Conservation (phyloP, 2,329 filamentous ascomycete genomes). For the Dothideomycetes sp. region DNA sequence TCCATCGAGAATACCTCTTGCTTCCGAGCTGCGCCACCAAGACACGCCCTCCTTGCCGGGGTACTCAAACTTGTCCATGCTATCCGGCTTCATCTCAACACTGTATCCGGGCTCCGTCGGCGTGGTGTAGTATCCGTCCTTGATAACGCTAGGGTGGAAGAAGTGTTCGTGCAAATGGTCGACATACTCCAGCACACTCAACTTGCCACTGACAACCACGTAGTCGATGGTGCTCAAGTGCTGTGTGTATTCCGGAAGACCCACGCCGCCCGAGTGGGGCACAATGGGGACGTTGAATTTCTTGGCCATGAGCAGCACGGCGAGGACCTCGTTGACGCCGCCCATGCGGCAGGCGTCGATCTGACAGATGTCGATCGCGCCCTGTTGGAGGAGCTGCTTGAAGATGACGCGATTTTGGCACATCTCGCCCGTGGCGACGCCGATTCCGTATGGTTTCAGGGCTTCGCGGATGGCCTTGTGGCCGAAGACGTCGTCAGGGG, state of each 20-base stretch:
- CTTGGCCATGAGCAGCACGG: conserved; percentile 76
- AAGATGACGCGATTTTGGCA: conserved; percentile 91
- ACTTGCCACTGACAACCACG: conserved; percentile 71
- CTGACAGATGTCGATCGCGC: conserved; percentile 79
- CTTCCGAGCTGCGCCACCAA: conserved; percentile 78
- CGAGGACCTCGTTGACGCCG: conserved; percentile 83
- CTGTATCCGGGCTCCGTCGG: conserved; percentile 76
- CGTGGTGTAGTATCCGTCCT: conserved; percentile 80
- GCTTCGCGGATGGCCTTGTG: conserved; percentile 78
- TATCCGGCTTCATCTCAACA: conserved; percentile 85
- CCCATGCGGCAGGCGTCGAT: conserved; percentile 84
- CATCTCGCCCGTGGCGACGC: conserved; percentile 88
- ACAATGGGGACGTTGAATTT: conserved; percentile 74
- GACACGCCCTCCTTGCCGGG: conserved; percentile 68
- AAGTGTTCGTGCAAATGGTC: conserved; percentile 94
- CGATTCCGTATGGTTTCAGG: conserved; percentile 61
- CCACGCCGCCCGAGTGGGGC: conserved; percentile 81
- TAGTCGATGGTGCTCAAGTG: conserved; percentile 90
- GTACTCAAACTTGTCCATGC: conserved; percentile 69
- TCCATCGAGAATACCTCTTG: conserved; percentile 60
- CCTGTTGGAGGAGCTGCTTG: conserved; percentile 75
- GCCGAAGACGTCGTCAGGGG: conserved; percentile 78
- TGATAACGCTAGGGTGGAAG: conserved; percentile 66
- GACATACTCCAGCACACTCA: conserved; percentile 78
- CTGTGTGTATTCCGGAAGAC: conserved; percentile 87